These are phyloP conservation scores for Globisporangium alternatum DNA, from an alignment of 352 stramenopile species.

Conservation along the genomic window DNA sequence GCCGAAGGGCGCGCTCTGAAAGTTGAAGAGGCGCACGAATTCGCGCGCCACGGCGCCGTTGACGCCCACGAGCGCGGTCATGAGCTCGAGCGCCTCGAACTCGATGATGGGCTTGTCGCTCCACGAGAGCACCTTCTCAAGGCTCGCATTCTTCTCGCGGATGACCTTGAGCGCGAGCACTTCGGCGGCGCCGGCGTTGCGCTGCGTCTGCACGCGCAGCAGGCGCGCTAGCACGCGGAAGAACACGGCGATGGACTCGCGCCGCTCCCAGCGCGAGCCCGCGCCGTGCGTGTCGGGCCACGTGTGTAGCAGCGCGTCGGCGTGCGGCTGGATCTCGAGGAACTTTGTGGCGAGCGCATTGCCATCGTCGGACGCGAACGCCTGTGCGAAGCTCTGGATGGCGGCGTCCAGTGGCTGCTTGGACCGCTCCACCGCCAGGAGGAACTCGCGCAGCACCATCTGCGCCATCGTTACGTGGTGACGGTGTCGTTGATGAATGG, in stretches of 20 bases:
- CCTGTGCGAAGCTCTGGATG: conserved; percentile 36
- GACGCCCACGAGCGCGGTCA: conserved; percentile 39
- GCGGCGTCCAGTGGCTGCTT: conserved; percentile 59
- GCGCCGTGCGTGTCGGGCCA: conserved; percentile 58
- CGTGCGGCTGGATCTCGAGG: conserved; percentile 50
- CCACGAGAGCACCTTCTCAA: conserved; percentile 80
- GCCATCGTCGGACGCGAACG: conserved; percentile 13
- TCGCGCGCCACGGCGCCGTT: conserved; percentile 50
- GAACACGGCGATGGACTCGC: conserved; percentile 67
- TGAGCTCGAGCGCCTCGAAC: conserved; percentile 63
- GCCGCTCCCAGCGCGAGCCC: conserved; percentile 54
- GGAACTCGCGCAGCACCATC: conserved; percentile 57
- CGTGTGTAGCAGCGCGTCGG: conserved; percentile 54
- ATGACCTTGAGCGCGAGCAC: conserved; percentile 60
- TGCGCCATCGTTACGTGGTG: conserved; percentile 8
- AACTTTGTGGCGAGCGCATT: conserved; percentile 28
- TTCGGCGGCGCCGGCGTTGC: conserved; percentile 41
- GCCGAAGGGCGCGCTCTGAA: conserved; percentile 58
- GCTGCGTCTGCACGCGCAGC: conserved; percentile 29
- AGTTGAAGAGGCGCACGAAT: conserved; percentile 78
- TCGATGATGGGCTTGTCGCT: conserved; percentile 84
- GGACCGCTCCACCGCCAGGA: conserved; percentile 56
- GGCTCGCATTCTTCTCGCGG: conserved; percentile 55
- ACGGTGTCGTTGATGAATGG: neutral
- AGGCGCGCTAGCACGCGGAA: conserved; percentile 55